Base-by-base conservation (phyloP, 768 basidiomycete genomes). In the Leccinum incarnatum region DNA sequence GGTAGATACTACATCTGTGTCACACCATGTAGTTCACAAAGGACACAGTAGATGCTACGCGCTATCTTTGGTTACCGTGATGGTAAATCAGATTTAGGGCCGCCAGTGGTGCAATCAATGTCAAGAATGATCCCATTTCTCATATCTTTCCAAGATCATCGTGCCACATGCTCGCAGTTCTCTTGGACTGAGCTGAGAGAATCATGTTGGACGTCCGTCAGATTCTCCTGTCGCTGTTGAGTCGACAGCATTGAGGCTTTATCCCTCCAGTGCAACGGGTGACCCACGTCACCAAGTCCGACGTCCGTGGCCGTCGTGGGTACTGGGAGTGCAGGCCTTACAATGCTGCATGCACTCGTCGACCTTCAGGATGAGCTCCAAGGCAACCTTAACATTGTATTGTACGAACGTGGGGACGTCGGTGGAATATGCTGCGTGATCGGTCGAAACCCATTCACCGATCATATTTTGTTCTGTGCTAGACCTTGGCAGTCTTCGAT, bases 241-340 rank as follows among this genome's bases (percentile, higher is more conserved):
- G 56, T 25, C 64, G 30, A 21, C 40, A 59, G 17, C 17, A 42
- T 45, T 55, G 30, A 14, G 45, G 58, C 14, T 51, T 42, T 12
- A 27, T 21, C 19, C 4, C 11, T 17, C 49, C 53, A 12, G 32
- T 9, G 11, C 62, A 55, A 32, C 59, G 30, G 42, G 49, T 29
- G 27, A 9, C 27, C 27, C 27, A 29, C 8, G 8, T 4, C 2
- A 56, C 21, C 27, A 85, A 83, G 69, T 78, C 78, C 4, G 80
- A 85, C 82, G 69, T 78, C 78, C 5, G 80, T 87, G 53, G 84
- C 79, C 8, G 78, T 86, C 51, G 74, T 87, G 15, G 85, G 85
- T 10, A 81, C 78, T 6, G 84, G 83, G 1, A 84, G 80, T 62
- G 82, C 79, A 5, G 84, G 84, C 1, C 69, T 86, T 29, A 81